Evolutionary conservation across 1,284 basidiomycete species (phyloP).

Genomic region (Rhodotorula sp.): DNA sequence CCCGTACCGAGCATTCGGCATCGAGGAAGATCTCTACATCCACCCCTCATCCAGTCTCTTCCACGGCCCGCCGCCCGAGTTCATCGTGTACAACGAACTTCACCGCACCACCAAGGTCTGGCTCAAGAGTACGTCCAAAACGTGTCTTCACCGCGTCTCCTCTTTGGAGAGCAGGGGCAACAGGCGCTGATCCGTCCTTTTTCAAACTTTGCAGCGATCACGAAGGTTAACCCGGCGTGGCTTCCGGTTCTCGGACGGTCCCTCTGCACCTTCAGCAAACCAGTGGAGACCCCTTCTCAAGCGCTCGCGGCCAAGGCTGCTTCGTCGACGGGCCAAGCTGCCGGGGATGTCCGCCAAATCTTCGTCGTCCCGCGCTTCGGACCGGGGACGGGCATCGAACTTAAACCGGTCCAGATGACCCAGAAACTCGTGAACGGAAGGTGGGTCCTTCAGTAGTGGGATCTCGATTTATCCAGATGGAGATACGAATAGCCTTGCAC

Average conservation of each 20-base stretch:
- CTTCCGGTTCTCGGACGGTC: slow-evolving; percentile 72
- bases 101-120: slow-evolving; percentile 70
- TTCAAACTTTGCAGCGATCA: slow-evolving; percentile 59
- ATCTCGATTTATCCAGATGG: neutral
- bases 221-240: slow-evolving; percentile 86
- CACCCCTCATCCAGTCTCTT: slow-evolving; percentile 84
- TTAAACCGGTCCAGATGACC: slow-evolving; percentile 67
- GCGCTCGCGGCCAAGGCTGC: slow-evolving; percentile 50
- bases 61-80: slow-evolving; percentile 74
- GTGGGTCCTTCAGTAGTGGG: slow-evolving; percentile 46
- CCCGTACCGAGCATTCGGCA: slow-evolving; percentile 77
- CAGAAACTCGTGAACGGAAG: slow-evolving; percentile 51
- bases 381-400: slow-evolving; percentile 69
- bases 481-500: too few relatives aligned
- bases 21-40: slow-evolving; percentile 84
- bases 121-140: slow-evolving; percentile 65
- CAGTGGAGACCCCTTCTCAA: slow-evolving; percentile 25
- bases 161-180: neutral
- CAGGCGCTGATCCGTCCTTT: slow-evolving; percentile 21
- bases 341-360: slow-evolving; percentile 54
- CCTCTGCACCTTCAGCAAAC: slow-evolving; percentile 68
- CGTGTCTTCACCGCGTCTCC: neutral
- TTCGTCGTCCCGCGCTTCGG: slow-evolving; percentile 79
- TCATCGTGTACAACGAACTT: slow-evolving; percentile 79
- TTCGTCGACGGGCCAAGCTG: slow-evolving; percentile 39